phyloP scores from a whole-genome alignment of 495 filamentous ascomycete genomes.

The Penicillium nucicola region DNA sequence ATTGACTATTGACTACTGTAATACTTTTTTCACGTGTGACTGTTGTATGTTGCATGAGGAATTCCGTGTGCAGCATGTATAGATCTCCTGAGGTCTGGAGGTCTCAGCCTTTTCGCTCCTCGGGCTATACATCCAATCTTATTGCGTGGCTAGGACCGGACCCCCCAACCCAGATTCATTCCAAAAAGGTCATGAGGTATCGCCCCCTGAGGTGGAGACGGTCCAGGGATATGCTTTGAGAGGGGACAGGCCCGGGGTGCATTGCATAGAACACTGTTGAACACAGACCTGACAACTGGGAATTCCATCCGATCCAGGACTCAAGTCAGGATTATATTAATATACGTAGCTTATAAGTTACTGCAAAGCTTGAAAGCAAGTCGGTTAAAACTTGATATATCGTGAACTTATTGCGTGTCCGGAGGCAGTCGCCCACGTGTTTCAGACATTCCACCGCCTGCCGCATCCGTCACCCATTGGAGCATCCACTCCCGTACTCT shows the following conservation, averaged over 20 bases:
- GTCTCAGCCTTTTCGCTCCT: slow-evolving; percentile 7
- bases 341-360: too few relatives aligned
- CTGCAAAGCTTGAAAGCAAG: too few relatives aligned
- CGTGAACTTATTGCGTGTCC: slow-evolving; percentile 51
- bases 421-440: slow-evolving; percentile 43
- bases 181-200: slow-evolving; percentile 20
- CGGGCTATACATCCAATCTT: slow-evolving; percentile 8
- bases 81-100: slow-evolving; percentile 4
- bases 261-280: too few relatives aligned
- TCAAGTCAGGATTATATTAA: background rate
- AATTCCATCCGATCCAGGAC: too few relatives aligned
- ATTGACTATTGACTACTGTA: too few relatives aligned
- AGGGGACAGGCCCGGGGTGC: too few relatives aligned
- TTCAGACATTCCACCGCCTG: slow-evolving; percentile 34
- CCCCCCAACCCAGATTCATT: slow-evolving; percentile 18
- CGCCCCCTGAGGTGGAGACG: slow-evolving; percentile 13
- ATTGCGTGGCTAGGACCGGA: slow-evolving; percentile 12
- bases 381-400: too few relatives aligned
- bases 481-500: slow-evolving; percentile 73
- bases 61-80: background rate
- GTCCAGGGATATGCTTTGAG: too few relatives aligned
- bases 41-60: too few relatives aligned
- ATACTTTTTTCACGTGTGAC: too few relatives aligned
- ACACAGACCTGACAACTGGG: background rate
- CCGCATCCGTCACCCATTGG: slow-evolving; percentile 58